phyloP scores from a whole-genome alignment of 2,329 filamentous ascomycete genomes.

The Colletotrichum incanum region DNA sequence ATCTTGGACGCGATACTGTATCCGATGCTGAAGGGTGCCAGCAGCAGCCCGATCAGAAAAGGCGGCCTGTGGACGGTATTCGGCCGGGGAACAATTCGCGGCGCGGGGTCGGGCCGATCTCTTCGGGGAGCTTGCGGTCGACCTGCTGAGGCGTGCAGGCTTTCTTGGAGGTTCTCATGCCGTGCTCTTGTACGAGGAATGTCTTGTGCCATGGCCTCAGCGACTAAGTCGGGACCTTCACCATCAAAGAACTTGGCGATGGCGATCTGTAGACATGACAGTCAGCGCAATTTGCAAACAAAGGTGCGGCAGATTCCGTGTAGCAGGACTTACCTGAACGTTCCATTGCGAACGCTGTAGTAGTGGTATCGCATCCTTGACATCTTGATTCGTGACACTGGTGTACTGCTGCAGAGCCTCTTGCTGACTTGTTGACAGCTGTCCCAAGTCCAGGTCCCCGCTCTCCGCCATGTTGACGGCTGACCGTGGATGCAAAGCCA shows the following conservation, averaged over 20 bases:
- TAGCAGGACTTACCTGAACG: conserved; percentile 75
- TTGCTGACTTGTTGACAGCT: conserved; percentile 85
- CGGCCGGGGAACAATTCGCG: conserved; percentile 85
- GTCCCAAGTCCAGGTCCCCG: conserved; percentile 71
- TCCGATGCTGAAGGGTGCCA: conserved; percentile 85
- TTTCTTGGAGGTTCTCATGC: conserved; percentile 82
- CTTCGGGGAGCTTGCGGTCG: conserved; percentile 43
- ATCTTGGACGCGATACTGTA: conserved; percentile 80
- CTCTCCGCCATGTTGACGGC: conserved; percentile 57
- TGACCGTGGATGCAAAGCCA: neutral
- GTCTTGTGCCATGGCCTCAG: conserved; percentile 79
- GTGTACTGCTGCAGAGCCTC: conserved; percentile 90
- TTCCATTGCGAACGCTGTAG: conserved; percentile 96
- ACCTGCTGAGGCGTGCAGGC: conserved; percentile 57
- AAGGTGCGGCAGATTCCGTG: neutral
- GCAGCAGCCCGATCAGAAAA: conserved; percentile 82
- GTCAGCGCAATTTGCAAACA: neutral
- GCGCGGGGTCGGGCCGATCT: conserved; percentile 76
- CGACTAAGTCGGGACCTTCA: conserved; percentile 85
- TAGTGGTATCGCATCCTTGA: conserved; percentile 82
- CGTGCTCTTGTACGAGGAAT: conserved; percentile 75
- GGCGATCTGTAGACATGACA: conserved; percentile 76
- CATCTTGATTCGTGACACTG: conserved; percentile 87
- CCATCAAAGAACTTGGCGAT: conserved; percentile 99
- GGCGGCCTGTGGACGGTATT: conserved; percentile 79